Evolutionary conservation across 805 yeast species (phyloP).

Genomic region (Kodamaea neixiangensis): DNA sequence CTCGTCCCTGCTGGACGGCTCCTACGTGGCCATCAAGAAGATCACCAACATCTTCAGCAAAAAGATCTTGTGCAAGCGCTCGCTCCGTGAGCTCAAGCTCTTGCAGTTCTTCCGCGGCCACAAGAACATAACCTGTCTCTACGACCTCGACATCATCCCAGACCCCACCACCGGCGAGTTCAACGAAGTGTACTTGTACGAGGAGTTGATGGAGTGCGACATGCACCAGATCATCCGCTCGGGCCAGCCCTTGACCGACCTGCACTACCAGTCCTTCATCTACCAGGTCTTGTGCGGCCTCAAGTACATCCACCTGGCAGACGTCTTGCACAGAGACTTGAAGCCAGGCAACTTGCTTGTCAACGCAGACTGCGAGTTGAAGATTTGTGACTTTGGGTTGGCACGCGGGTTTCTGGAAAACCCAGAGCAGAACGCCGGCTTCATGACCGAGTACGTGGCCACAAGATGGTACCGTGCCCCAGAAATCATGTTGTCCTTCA

Average conservation of each 20-base stretch:
- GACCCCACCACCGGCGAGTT: conserved; percentile 60
- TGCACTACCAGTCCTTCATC: conserved; percentile 89
- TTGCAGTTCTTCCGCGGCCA: conserved; percentile 94
- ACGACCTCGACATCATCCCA: conserved; percentile 91
- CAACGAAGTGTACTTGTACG: conserved; percentile 90
- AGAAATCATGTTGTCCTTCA: conserved; percentile 92
- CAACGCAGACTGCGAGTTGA: conserved; percentile 94
- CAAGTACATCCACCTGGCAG: conserved; percentile 86
- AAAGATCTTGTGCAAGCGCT: conserved; percentile 87
- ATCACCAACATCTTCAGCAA: conserved; percentile 93
- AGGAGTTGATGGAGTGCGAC: conserved; percentile 98
- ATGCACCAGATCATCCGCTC: conserved; percentile 96
- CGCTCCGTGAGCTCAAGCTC: conserved; percentile 86
- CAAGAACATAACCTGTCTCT: conserved; percentile 91
- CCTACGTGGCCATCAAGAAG: conserved; percentile 86
- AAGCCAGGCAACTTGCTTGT: conserved; percentile 93
- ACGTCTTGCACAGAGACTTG: conserved; percentile 89
- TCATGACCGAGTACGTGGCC: conserved; percentile 95
- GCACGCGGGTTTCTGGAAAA: conserved; percentile 88
- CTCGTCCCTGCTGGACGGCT: conserved; percentile 28
- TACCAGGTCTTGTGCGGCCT: conserved; percentile 92
- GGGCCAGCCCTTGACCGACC: conserved; percentile 90
- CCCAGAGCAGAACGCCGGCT: conserved; percentile 87
- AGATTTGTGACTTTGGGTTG: conserved; percentile 94
- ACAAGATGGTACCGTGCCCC: conserved; percentile 99